Percentiles rank a stretch among this genome's conserved stretches.
phyloP scores from a whole-genome alignment of 345 rosid genomes.

The Zanthoxylum bungeanum region DNA sequence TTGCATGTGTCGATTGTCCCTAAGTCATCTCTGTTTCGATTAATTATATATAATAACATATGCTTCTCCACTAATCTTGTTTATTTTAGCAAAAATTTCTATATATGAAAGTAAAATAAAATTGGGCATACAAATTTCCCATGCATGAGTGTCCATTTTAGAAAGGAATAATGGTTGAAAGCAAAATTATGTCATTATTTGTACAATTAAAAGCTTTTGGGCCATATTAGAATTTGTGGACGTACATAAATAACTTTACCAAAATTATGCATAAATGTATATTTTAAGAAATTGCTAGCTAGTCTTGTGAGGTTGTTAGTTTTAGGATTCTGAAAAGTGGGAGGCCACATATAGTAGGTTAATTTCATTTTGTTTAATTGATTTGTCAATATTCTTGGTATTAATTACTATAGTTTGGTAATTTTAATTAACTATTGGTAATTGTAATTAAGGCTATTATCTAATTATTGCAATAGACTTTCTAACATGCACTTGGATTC shows the following conservation, averaged over 20 bases:
- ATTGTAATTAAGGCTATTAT: neutral
- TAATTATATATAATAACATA: neutral
- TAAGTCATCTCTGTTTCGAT: no score
- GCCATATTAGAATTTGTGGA: constrained; percentile 18
- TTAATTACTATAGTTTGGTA: no score
- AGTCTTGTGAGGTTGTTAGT: constrained; percentile 15
- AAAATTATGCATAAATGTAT: constrained; percentile 1
- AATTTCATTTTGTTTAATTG: no score
- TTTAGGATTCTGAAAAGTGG: constrained; percentile 12
- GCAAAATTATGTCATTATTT: constrained; percentile 8
- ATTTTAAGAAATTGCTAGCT: constrained; percentile 3
- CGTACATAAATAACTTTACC: neutral
- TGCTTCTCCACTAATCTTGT: neutral
- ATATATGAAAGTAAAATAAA: neutral
- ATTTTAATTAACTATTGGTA: neutral
- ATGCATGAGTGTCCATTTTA: constrained; percentile 10
- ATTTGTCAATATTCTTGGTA: neutral
- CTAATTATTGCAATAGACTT: neutral
- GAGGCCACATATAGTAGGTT: neutral
- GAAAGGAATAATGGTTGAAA: constrained; percentile 19
- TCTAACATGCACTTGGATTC: neutral
- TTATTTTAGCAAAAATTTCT: constrained; percentile 2
- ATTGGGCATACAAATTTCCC: neutral
- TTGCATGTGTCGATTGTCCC: no score
- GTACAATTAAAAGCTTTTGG: constrained; percentile 5